These are phyloP conservation scores for Leccinum olivaceoglutinosum DNA, from an alignment of 1,284 basidiomycete species.

Conservation along the genomic window DNA sequence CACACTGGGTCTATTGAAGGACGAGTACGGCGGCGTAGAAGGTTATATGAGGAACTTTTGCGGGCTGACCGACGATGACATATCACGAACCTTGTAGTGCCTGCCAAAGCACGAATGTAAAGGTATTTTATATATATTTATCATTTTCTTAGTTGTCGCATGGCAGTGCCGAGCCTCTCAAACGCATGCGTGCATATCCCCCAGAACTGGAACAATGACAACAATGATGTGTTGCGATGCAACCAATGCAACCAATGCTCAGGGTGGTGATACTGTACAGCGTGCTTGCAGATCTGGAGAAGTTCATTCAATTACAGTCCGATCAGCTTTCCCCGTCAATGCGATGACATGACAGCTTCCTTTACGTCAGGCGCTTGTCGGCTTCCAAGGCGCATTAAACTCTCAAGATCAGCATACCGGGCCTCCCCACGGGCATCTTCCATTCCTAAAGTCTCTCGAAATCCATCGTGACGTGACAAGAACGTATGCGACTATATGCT, in stretches of 20 bases:
- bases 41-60: conserved; percentile 52
- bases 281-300: not conserved
- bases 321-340: not conserved
- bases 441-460: not conserved
- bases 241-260: not conserved
- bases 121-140: not conserved
- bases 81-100: conserved; percentile 51
- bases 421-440: not conserved
- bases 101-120: conserved; percentile 30
- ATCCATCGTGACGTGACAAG: too few species aligned
- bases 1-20: conserved; percentile 52
- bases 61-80: conserved; percentile 54
- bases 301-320: not conserved
- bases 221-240: not conserved
- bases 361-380: not conserved
- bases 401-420: not conserved
- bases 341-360: not conserved
- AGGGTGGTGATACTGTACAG: not conserved
- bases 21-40: conserved; percentile 64
- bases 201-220: not conserved
- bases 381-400: not conserved
- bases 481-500: not conserved
- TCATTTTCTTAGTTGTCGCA: not conserved
- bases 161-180: too few species aligned
- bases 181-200: not conserved